Conservation (phyloP, 768 basidiomycete species). For the Saitozyma sp. region DNA sequence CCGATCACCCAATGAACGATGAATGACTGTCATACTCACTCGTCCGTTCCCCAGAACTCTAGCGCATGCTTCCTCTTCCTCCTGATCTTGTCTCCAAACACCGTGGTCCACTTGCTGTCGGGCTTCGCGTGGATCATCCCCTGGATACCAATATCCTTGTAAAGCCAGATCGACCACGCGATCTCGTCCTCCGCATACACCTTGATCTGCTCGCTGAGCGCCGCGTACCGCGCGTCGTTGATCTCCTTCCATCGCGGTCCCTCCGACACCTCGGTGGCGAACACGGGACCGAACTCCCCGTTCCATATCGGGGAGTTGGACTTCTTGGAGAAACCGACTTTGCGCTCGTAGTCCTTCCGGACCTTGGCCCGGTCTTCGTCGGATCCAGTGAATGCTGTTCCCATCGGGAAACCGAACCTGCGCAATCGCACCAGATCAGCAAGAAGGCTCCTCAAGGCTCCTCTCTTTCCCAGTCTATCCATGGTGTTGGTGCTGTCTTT, state of each 20-base stretch:
- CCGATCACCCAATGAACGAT: too few relatives aligned
- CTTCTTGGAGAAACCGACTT: slow-evolving; percentile 71
- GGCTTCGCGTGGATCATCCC: slow-evolving; percentile 73
- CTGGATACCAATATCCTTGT: slow-evolving; percentile 64
- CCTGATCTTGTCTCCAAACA: slow-evolving; percentile 2
- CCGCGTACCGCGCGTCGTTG: slow-evolving; percentile 65
- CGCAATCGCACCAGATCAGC: neutral
- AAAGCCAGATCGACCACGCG: slow-evolving; percentile 80
- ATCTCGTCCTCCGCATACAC: slow-evolving; percentile 65
- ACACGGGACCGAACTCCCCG: slow-evolving; percentile 83
- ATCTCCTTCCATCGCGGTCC: slow-evolving; percentile 64
- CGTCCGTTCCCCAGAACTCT: slow-evolving; percentile 10
- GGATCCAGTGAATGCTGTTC: slow-evolving; percentile 9
- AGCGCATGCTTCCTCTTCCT: slow-evolving; percentile 9
- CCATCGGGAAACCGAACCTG: slow-evolving; percentile 66
- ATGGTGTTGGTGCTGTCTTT: too few relatives aligned
- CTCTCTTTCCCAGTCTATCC: too few relatives aligned
- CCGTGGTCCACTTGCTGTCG: slow-evolving; percentile 51
- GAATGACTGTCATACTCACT: neutral
- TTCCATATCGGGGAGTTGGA: slow-evolving; percentile 59
- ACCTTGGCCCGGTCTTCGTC: slow-evolving; percentile 8
- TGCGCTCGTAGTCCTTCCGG: slow-evolving; percentile 61
- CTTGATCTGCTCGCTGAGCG: slow-evolving; percentile 70
- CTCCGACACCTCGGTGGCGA: slow-evolving; percentile 56
- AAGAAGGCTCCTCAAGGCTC: too few relatives aligned